phyloP scores from a whole-genome alignment of 2,329 filamentous ascomycete genomes.

The Cadophora malorum region DNA sequence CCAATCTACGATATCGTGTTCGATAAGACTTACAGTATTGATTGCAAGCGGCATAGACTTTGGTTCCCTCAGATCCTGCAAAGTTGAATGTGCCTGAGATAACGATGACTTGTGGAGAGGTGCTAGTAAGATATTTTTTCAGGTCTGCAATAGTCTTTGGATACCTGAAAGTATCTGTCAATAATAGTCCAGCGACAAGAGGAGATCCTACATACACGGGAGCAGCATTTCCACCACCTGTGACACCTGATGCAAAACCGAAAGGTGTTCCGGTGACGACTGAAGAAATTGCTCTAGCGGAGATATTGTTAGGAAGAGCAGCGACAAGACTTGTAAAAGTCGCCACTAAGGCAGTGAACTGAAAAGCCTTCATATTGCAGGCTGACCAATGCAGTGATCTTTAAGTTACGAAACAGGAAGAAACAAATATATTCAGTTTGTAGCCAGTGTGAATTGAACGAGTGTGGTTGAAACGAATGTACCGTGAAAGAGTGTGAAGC shows the following conservation, averaged over 20 bases:
- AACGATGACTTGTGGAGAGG: slow-evolving; percentile 60
- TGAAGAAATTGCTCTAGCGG: slow-evolving; percentile 12
- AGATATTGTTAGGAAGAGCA: slow-evolving; percentile 12
- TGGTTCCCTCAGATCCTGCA: slow-evolving; percentile 28
- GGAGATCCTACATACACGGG: slow-evolving; percentile 46
- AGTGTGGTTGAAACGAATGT: not conserved
- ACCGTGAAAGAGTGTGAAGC: not conserved
- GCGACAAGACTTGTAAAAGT: not conserved
- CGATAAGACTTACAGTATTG: slow-evolving; percentile 15
- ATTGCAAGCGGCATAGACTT: slow-evolving; percentile 20
- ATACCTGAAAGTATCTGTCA: slow-evolving; percentile 42
- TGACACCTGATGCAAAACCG: slow-evolving; percentile 41
- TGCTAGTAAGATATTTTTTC: slow-evolving; percentile 58
- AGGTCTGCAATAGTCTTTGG: slow-evolving; percentile 53
- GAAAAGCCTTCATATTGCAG: not conserved
- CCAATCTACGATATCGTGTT: too few species aligned
- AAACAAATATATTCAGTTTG: not conserved
- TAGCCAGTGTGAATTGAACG: not conserved
- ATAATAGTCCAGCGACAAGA: not conserved
- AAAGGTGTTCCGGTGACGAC: slow-evolving; percentile 18
- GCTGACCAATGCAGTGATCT: not conserved
- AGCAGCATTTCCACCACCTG: slow-evolving; percentile 62
- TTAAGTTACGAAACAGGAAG: not conserved
- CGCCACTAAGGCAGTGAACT: not conserved
- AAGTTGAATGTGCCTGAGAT: slow-evolving; percentile 54